phyloP scores from a whole-genome alignment of 2,329 filamentous ascomycete genomes.

The Hortaea sp. region DNA sequence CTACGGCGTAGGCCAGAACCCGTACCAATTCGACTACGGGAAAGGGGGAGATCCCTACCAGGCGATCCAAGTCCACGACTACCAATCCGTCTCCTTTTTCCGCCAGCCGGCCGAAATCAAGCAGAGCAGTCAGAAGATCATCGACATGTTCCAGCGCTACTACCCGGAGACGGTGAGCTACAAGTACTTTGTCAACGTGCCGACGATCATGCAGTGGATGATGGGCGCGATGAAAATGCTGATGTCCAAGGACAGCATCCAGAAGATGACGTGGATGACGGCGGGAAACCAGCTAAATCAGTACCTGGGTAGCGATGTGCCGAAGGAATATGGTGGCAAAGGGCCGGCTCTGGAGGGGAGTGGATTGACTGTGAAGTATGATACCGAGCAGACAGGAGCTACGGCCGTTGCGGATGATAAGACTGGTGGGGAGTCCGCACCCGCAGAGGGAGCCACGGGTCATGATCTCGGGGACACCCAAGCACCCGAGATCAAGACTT shows the following conservation, averaged over 20 bases:
- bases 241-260: conserved; percentile 38
- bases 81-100: conserved; percentile 77
- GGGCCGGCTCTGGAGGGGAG: conserved; percentile 41
- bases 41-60: conserved; percentile 68
- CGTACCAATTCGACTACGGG: conserved; percentile 57
- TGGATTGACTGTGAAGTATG: conserved; percentile 32
- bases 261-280: conserved; percentile 40
- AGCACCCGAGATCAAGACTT: too few relatives aligned
- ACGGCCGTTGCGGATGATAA: too few relatives aligned
- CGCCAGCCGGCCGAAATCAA: conserved; percentile 69
- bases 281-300: conserved; percentile 57
- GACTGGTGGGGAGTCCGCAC: too few relatives aligned
- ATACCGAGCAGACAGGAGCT: background rate
- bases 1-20: conserved; percentile 55
- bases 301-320: conserved; percentile 57
- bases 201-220: conserved; percentile 75
- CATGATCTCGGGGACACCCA: too few relatives aligned
- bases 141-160: conserved; percentile 66
- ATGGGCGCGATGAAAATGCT: conserved; percentile 38
- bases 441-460: too few relatives aligned
- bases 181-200: conserved; percentile 96
- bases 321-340: conserved; percentile 70
- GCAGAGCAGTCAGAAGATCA: conserved; percentile 67
- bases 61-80: conserved; percentile 90
- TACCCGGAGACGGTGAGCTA: conserved; percentile 83